Evolutionary conservation across 345 rosid species (phyloP).

Genomic region (Citrus glauca): DNA sequence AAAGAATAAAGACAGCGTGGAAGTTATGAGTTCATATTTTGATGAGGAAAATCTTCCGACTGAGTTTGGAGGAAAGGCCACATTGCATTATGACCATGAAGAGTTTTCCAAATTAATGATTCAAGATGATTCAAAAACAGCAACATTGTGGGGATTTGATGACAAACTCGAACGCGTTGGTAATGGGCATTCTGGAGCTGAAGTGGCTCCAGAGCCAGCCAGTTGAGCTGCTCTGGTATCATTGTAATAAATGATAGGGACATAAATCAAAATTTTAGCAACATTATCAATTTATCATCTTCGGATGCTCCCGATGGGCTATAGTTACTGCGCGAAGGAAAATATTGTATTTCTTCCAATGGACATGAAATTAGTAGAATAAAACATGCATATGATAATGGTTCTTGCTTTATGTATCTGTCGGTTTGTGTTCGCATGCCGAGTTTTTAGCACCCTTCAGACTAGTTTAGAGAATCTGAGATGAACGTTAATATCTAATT

Average conservation of each 20-base stretch:
- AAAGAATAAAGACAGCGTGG: constrained; percentile 71
- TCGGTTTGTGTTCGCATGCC: not conserved
- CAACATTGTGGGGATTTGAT: constrained; percentile 56
- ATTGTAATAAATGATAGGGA: not conserved
- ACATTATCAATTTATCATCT: no score
- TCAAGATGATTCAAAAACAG: constrained; percentile 68
- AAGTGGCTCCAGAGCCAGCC: constrained; percentile 51
- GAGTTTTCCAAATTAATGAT: constrained; percentile 76
- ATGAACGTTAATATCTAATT: no score
- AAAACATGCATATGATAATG: not conserved
- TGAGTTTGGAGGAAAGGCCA: constrained; percentile 79
- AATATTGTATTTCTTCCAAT: not conserved
- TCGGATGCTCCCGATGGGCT: not conserved
- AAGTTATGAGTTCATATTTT: constrained; percentile 65
- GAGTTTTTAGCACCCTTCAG: not conserved
- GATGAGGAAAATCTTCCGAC: constrained; percentile 82
- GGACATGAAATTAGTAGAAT: not conserved
- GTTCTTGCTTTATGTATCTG: not conserved
- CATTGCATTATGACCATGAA: constrained; percentile 71
- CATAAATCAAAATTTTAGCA: not conserved
- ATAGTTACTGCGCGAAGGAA: not conserved
- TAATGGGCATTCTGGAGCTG: constrained; percentile 46
- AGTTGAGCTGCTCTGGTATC: constrained; percentile 20
- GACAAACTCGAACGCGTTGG: constrained; percentile 29
- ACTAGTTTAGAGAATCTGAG: no score